Evolutionary conservation across 192 early-diverging fungal genomes (phyloP), one percentile per base, ranked within the genome.

Genomic region (Cladochytrium replicatum): DNA sequence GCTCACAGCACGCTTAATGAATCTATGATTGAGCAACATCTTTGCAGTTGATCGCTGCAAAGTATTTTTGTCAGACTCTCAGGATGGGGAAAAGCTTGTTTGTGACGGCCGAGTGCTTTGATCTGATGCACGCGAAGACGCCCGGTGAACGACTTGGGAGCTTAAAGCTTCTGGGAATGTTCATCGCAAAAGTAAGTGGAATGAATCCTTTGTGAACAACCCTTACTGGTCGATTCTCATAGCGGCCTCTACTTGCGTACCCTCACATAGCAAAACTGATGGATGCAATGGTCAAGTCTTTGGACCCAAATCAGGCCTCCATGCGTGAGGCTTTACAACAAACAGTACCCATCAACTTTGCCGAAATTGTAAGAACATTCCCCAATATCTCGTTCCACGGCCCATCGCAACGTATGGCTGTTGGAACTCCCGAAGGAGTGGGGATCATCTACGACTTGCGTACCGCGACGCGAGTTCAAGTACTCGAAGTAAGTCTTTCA

Each of bases 281-380:
- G 1, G 88, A 88, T 46, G 78, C 82, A 0, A 82, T 91, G 39
- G 87, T 91, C 0, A 89, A 86, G 48, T 80, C 81, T 25, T 53
- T 91, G 23, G 87, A 91, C 57, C 88, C 88, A 0, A 89, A 87
- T 49, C 61, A 69, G 15, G 75, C 86, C 0, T 59, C 77, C 29
- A 63, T 88, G 53, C 63, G 88, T 15, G 88, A 91, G 47, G 52
- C 63, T 1, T 59, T 88, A 17, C 68, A 87, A 21, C 74, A 67
- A 6, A 62, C 84, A 67, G 37, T 76, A 43, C 69, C 81, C 58
- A 57, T 88, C 32, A 71, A 69, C 29, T 56, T 68, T 60, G 55
- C 64, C 2, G 77, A 80, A 45, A 32, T 83, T 21, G 73, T 73
- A 13, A 63, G 57, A 46, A 67, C 58, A 22, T 86, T 78, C 58